Base-by-base conservation (phyloP, 169 alveolate genomes). In the Plasmodium ovale region DNA sequence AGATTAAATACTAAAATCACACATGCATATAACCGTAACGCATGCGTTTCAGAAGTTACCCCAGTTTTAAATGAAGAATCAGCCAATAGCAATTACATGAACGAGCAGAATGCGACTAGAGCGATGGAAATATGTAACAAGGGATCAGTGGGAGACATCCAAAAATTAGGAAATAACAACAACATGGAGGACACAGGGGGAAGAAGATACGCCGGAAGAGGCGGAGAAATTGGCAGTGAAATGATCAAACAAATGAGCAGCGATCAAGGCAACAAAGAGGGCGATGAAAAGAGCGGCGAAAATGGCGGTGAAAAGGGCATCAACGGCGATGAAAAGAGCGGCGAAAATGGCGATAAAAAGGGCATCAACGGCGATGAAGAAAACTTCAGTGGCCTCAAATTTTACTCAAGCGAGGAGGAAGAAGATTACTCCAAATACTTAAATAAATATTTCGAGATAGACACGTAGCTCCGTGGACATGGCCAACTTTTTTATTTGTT, bases 401-500 rank as follows among this genome's bases (percentile, higher is more conserved):
- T 68, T 59, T 85, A 60, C 33, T 54, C 73, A 21, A 69, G 87
- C 29, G 91, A 85, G 16, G 87, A 72, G 51, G 91, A 85, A 58
- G 91, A 85, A 35, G 91, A 85, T 85, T 85, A 85, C 53, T n/a
- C 73, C n/a, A 51, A 85, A 44, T 85, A 85, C 39, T 53, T 85
- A 16, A 85, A 85, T 58, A 85, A 85, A 29, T 69, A 85, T 62
- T 85, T 85, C 51, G 87, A 85, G 25, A 85, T 85, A 21, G 87
- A 82, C 39, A 31, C 60, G 16, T 82, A 82, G 19, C 25, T 68
- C 35, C 25, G 29, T 23, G 35, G 4, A 19, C 21, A 7, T 2
- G 25, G 3, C 31, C 54, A 25, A 44, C 44, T 7, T 42, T 10
- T 79, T 64, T 23, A 29, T 70, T 21, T 53, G 65, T 67, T 53